A percentile compares a stretch with the other conserved stretches of the same genome.
These are phyloP conservation scores for Cadophora luteo-olivacea DNA, from an alignment of 2,329 filamentous ascomycete genomes.

Conservation along the genomic window DNA sequence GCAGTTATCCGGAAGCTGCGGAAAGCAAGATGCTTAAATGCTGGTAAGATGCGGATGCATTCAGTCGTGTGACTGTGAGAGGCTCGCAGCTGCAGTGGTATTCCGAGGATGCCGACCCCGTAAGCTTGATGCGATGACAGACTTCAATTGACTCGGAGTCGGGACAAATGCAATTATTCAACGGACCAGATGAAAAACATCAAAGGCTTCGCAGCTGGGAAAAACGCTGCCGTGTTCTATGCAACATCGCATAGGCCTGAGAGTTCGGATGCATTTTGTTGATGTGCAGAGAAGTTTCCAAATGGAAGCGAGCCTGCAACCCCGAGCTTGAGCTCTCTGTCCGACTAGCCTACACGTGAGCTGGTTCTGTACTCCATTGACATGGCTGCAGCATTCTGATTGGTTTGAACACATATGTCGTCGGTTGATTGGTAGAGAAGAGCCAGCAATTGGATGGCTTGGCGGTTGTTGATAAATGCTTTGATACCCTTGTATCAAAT, in stretches of 20 bases:
- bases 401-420: not conserved
- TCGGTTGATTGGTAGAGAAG: not conserved
- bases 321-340: not conserved
- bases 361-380: not conserved
- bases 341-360: not conserved
- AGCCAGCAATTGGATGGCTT: constrained; percentile 6
- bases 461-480: constrained; percentile 17
- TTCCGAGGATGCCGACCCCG: constrained; percentile 1
- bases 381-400: not conserved
- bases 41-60: not conserved
- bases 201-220: not conserved
- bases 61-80: not conserved
- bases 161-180: not conserved
- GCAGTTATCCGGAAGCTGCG: not conserved
- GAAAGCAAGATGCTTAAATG: not conserved
- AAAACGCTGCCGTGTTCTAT: not conserved
- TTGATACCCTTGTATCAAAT: constrained; percentile 20
- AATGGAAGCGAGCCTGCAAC: not conserved
- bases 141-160: not conserved
- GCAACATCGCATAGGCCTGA: constrained; percentile 2
- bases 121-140: not conserved
- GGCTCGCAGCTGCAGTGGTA: not conserved
- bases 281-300: not conserved
- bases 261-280: constrained; percentile 14
- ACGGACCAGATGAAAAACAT: not conserved